Evolutionary conservation across 352 stramenopile genomes (phyloP).

Genomic region (Phytopythium kandeliae): DNA sequence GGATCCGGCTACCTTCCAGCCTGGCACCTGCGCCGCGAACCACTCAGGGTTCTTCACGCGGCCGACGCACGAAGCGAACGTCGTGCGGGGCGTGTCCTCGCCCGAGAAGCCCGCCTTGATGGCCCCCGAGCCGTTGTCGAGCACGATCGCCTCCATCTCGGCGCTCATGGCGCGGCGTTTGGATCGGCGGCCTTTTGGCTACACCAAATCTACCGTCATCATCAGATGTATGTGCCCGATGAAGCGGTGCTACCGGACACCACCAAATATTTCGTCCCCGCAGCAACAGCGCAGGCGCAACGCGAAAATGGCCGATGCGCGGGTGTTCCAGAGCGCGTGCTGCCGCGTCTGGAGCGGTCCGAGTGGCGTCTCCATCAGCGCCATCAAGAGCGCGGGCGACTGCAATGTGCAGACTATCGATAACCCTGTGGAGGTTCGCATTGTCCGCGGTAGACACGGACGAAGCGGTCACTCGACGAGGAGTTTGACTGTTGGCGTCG

Average conservation of each 20-base stretch:
- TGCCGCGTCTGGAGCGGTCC: conserved; percentile 44
- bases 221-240: too few relatives aligned
- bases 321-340: conserved; percentile 23
- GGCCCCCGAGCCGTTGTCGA: conserved; percentile 82
- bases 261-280: too few relatives aligned
- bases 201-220: too few relatives aligned
- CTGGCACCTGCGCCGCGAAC: conserved; percentile 55
- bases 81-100: conserved; percentile 73
- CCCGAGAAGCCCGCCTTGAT: conserved; percentile 82
- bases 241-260: too few relatives aligned
- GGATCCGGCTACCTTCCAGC: conserved; percentile 26
- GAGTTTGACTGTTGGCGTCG: too few relatives aligned
- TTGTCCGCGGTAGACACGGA: not conserved
- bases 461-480: not conserved
- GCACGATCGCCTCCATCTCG: conserved; percentile 70
- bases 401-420: conserved; percentile 23
- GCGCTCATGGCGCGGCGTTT: conserved; percentile 1
- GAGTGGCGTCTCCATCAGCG: conserved; percentile 15
- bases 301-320: too few relatives aligned
- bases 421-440: conserved; percentile 9
- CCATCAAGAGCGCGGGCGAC: conserved; percentile 15
- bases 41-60: conserved; percentile 77
- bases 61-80: conserved; percentile 67
- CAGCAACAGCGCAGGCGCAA: too few relatives aligned
- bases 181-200: not conserved